Conservation (phyloP, 1,284 basidiomycete species). For the Boletellus sp. region DNA sequence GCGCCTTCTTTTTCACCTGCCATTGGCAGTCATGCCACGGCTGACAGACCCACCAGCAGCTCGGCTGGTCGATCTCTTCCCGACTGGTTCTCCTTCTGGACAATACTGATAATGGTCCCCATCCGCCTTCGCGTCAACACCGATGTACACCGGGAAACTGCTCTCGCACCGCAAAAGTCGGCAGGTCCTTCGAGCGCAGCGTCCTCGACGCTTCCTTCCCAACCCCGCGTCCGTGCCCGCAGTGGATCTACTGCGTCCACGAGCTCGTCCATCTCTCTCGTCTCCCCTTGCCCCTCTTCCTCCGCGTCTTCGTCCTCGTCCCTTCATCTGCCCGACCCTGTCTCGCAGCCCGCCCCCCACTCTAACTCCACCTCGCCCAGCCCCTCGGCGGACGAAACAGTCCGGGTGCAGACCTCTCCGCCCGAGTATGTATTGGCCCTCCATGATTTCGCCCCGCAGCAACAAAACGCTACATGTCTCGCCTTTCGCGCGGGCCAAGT, state of each 20-base stretch:
- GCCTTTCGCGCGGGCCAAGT: slow-evolving; percentile 87
- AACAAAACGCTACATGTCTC: slow-evolving; percentile 77
- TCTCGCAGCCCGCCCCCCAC: slow-evolving; percentile 6
- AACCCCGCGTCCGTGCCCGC: slow-evolving; percentile 34
- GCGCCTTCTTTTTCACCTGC: background rate
- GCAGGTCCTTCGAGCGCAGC: slow-evolving; percentile 14
- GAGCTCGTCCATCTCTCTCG: slow-evolving; percentile 49
- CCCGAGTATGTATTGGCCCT: slow-evolving; percentile 79
- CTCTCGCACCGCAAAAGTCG: slow-evolving; percentile 21
- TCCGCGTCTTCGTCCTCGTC: slow-evolving; percentile 50
- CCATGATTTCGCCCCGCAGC: slow-evolving; percentile 79
- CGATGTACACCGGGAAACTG: slow-evolving; percentile 18
- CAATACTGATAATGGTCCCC: slow-evolving; percentile 20
- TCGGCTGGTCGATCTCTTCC: slow-evolving; percentile 1
- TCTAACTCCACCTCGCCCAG: slow-evolving; percentile 31
- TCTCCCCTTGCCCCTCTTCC: slow-evolving; percentile 53
- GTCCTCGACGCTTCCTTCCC: slow-evolving; percentile 6
- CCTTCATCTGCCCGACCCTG: slow-evolving; percentile 35
- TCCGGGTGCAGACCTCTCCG: slow-evolving; percentile 34
- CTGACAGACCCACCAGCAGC: slow-evolving; percentile 3
- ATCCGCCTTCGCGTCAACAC: slow-evolving; percentile 32
- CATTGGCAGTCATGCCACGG: background rate
- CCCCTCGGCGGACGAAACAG: slow-evolving; percentile 42
- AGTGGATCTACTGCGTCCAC: slow-evolving; percentile 54
- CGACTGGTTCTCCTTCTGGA: background rate